phyloP scores from a whole-genome alignment of 495 filamentous ascomycete species.

The Rusavskia elegans region DNA sequence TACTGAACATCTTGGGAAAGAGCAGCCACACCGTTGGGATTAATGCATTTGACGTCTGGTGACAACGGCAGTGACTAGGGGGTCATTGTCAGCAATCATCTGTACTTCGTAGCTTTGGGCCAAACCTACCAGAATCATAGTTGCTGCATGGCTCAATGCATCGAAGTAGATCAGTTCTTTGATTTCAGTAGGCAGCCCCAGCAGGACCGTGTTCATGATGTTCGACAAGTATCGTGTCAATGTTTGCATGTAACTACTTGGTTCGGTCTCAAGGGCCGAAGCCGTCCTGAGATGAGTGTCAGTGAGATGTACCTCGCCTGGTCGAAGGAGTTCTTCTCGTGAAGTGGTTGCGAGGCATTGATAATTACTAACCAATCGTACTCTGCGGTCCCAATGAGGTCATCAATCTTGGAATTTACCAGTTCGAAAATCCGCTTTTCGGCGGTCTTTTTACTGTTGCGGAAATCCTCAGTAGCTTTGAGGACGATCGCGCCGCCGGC shows the following conservation, averaged over 20 bases:
- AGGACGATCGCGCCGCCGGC: constrained; percentile 60
- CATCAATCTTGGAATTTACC: constrained; percentile 97
- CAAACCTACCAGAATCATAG: constrained; percentile 57
- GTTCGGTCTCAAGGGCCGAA: constrained; percentile 42
- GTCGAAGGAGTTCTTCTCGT: too few species aligned
- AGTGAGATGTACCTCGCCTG: too few species aligned
- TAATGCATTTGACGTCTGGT: constrained; percentile 65
- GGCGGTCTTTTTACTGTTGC: constrained; percentile 80
- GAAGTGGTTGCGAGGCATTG: background rate
- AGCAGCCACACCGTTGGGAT: constrained; percentile 65
- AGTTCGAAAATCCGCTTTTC: constrained; percentile 97
- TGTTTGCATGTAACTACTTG: constrained; percentile 86
- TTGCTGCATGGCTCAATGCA: constrained; percentile 77
- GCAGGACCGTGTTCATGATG: constrained; percentile 86
- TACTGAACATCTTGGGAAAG: constrained; percentile 71
- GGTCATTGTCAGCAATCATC: constrained; percentile 2
- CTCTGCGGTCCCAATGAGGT: constrained; percentile 89
- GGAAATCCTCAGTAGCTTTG: constrained; percentile 70
- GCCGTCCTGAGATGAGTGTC: constrained; percentile 34
- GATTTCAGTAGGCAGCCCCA: constrained; percentile 83
- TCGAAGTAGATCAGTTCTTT: constrained; percentile 97
- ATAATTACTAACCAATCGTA: constrained; percentile 60
- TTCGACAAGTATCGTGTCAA: constrained; percentile 85
- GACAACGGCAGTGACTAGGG: constrained; percentile 64
- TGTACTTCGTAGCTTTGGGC: background rate